Evolutionary conservation across 257 asterid genomes (phyloP), one percentile per base, ranked within the genome.

Genomic region (Avicennia marina): DNA sequence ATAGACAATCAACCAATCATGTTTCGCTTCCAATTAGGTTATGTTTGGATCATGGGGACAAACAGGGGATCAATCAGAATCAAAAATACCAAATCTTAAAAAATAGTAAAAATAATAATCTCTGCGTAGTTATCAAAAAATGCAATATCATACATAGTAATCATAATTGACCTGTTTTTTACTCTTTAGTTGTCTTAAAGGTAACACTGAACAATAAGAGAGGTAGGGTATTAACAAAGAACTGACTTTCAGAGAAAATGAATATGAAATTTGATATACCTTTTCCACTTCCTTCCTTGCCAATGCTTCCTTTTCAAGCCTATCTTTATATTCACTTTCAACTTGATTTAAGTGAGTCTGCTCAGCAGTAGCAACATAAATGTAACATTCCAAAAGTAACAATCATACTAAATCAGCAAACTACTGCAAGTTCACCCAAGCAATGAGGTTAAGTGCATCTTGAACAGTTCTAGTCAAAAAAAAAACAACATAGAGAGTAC

Each of bases 301-400:
- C 46, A 76, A 81, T 41, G 65, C 78, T 74, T 89, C 97, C 67
- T 75, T 81, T 56, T 80, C 91, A 36, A 93, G 86, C 78, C 64
- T 93, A 80, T 82, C 91, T 66, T 89, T 82, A 65, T 74, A 74
- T 15, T 86, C 95, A 54, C 63, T 72, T 66, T 88, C 95, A 55
- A 77, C 77, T 82, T 89, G 97, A 60, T 62, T 70, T 68, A 80
- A 73, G 70, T 86, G 96, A 68, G 84, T 82, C 97, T 89, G 81
- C 55, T 34, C 53, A 60, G 41, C 15, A 24, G 15, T 25, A 60
- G 62, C 42, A 63, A 46, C 15, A 65, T 16, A 34, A 40, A 25
- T 54, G 22, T 60, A 32, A 65, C 29, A 62, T 63, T 55, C 58
- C 47, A 62, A 45, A 61, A 49, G 48, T 9, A 60, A 21, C 15